A percentile compares a stretch with the other conserved stretches of the same genome.
These are phyloP conservation scores for Phyllosticta citriasiana DNA, from an alignment of 2,329 filamentous ascomycete species.

Conservation along the genomic window DNA sequence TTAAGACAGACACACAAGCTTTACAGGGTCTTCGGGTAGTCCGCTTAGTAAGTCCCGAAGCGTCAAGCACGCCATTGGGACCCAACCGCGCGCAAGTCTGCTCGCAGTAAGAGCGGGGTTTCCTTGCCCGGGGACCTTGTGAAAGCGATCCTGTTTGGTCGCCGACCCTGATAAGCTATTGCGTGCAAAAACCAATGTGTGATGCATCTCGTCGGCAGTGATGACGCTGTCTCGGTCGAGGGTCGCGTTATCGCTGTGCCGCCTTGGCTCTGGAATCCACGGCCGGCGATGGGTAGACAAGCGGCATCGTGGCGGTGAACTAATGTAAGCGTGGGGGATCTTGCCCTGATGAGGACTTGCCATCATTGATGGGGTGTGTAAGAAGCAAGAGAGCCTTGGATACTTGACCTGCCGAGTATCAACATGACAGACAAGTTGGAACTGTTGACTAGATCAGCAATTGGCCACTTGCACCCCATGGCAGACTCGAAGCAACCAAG, in stretches of 20 bases:
- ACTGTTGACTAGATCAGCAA: neutral
- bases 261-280: neutral
- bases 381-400: neutral
- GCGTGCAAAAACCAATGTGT: neutral
- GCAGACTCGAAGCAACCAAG: neutral
- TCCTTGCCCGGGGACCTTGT: neutral
- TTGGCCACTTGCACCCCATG: neutral
- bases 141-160: neutral
- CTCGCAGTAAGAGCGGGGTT: neutral
- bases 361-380: neutral
- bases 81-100: neutral
- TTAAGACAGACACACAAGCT: neutral
- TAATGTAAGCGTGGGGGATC: neutral
- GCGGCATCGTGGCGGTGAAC: neutral
- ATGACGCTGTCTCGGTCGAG: neutral
- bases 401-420: neutral
- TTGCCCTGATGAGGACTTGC: neutral
- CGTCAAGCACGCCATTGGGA: slow-evolving; percentile 1
- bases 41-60: slow-evolving; percentile 7
- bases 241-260: neutral
- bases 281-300: neutral
- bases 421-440: neutral
- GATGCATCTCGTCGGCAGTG: neutral
- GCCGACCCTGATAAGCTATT: slow-evolving; percentile 1
- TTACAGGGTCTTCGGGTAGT: neutral